A percentile compares a stretch with the other conserved stretches of the same genome.
phyloP scores from a whole-genome alignment of 148 eudicot species.

The Mesembryanthemum crystallinum region DNA sequence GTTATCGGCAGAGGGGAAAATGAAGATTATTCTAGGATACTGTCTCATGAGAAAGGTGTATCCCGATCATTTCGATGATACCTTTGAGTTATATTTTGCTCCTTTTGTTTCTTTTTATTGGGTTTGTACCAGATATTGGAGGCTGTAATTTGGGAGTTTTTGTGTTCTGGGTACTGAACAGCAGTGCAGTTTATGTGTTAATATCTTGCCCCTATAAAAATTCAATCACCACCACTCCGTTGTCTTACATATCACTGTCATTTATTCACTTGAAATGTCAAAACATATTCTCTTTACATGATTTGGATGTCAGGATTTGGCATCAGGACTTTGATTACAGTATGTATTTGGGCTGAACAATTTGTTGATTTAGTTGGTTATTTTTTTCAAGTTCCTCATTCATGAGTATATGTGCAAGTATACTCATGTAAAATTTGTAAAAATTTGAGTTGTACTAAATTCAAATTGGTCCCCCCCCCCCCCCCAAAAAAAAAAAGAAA shows the following conservation, averaged over 20 bases:
- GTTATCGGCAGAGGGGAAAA: neutral
- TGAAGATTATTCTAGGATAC: neutral
- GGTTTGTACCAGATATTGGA: neutral
- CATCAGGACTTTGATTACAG: too few species aligned
- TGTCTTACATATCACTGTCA: neutral
- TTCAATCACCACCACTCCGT: neutral
- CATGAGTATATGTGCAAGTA: too few species aligned
- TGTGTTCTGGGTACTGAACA: neutral
- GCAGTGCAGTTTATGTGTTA: neutral
- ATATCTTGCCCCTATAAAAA: neutral
- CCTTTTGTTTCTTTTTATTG: neutral
- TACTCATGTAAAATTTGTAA: too few species aligned
- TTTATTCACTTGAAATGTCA: neutral
- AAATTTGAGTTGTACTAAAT: too few species aligned
- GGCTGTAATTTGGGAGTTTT: neutral
- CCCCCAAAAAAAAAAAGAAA: too few species aligned
- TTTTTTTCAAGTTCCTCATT: neutral
- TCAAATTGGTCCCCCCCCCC: too few species aligned
- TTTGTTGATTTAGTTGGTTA: neutral
- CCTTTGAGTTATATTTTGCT: neutral
- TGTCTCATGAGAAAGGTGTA: neutral
- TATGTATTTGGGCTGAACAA: neutral
- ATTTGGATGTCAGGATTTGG: neutral
- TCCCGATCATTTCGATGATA: neutral
- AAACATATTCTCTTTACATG: neutral